Evolutionary conservation across 108 stramenopile species (phyloP), one percentile per base, ranked within the genome.

Genomic region (Cyclotella sp.): DNA sequence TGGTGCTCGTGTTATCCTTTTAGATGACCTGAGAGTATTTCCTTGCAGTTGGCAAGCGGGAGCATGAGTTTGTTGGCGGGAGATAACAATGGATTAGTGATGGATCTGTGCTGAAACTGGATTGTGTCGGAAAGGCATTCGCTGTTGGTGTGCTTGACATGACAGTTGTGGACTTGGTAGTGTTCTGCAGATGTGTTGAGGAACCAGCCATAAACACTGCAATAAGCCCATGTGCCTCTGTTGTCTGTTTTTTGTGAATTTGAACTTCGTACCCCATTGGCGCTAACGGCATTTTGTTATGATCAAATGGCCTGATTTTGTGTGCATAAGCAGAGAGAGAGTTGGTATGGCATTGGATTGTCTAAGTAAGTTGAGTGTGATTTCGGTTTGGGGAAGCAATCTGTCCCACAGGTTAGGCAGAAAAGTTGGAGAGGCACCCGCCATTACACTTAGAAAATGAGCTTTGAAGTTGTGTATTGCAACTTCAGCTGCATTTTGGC

Each of bases 391-490:
- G 44, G 79, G 79, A 22, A 85, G 14, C 9, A 85, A 45, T 26
- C 49, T 10, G 34, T 77, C 76, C 84, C 84, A 85, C 0, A 78
- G 22, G 21, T 60, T 42, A 14, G 73, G 15, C 0, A 79, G 84
- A 70, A 84, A 79, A 0, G 63, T 21, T 7, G 18, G 46, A 45
- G 77, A 59, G 12, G 63, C 61, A 22, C 73, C 43, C 71, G 57
- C 51, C n/a, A 86, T 55, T 28, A 55, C 51, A 2, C 83, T 52
- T 39, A 83, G 69, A 57, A 87, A 84, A 58, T 87, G 86, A 34
- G 68, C 70, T 44, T 81, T 76, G 60, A 81, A 87, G 8, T 83
- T 87, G n/a, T 55, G 84, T 18, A 87, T 87, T 10, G 84, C 87
- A 14, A 68, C 72, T 34, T 34, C 34, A 34, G 34, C 34, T 5